These are phyloP conservation scores for Cutaneotrichosporon daszewskae DNA, from an alignment of 1,284 basidiomycete genomes.

Conservation along the genomic window DNA sequence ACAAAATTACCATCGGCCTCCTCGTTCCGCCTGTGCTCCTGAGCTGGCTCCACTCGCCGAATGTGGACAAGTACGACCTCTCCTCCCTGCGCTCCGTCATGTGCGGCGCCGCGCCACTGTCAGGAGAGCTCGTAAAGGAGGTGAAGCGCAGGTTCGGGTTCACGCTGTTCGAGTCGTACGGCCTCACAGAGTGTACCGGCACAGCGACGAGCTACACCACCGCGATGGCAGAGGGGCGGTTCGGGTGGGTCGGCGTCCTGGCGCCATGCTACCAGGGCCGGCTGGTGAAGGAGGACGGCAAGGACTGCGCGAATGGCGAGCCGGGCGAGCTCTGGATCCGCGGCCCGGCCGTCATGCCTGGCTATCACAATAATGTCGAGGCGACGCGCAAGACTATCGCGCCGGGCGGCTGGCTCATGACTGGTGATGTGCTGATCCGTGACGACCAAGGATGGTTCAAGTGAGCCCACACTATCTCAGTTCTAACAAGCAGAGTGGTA, in stretches of 20 bases:
- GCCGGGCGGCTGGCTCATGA: conserved; percentile 66
- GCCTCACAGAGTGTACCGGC: no score
- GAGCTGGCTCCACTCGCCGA: conserved; percentile 48
- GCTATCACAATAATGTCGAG: conserved; percentile 10
- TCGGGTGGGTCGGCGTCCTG: conserved; percentile 56
- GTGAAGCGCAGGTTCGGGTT: no score
- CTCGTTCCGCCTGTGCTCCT: conserved; percentile 83
- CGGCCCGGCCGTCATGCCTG: conserved; percentile 57
- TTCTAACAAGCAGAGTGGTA: conserved; percentile 44
- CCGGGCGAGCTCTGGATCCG: conserved; percentile 74
- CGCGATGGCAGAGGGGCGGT: neutral
- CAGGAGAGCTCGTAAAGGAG: conserved; percentile 44
- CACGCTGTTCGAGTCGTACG: no score
- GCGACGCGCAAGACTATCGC: conserved; percentile 15
- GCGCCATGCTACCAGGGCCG: conserved; percentile 72
- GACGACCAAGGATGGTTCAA: conserved; percentile 56
- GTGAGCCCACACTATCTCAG: conserved; percentile 49
- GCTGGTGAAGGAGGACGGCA: conserved; percentile 53
- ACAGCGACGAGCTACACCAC: no score
- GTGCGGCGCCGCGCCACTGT: conserved; percentile 78
- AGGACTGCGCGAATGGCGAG: conserved; percentile 48
- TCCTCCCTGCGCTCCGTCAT: conserved; percentile 58
- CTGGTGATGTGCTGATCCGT: conserved; percentile 64
- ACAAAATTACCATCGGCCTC: conserved; percentile 59
- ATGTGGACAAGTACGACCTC: conserved; percentile 65